A percentile compares a stretch with the other conserved stretches of the same genome.
Conservation (phyloP, 176 grass and related monocot genomes). For the Canna indica region DNA sequence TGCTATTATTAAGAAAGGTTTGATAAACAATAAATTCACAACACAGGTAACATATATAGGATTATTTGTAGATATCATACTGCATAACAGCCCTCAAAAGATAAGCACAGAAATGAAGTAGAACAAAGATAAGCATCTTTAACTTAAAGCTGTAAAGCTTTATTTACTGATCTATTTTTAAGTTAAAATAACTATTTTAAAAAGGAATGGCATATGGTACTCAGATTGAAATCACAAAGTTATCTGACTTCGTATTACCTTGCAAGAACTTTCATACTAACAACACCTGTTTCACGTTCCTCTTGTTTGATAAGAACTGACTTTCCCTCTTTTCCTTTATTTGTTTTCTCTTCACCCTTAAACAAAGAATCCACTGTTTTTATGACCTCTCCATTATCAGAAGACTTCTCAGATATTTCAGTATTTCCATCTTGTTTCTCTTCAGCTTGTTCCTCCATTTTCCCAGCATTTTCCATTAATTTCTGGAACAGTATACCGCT, state of each 20-base stretch:
- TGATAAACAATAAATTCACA: too few species aligned
- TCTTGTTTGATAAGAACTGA: constrained; percentile 96
- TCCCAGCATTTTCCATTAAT: constrained; percentile 99
- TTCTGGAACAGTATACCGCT: constrained; percentile 78
- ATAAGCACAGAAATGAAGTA: not conserved
- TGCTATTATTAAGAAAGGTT: too few species aligned
- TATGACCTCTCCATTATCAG: constrained; percentile 38
- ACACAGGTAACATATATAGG: too few species aligned
- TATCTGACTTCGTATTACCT: constrained; percentile 34
- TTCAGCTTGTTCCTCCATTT: constrained; percentile 96
- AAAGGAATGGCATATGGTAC: not conserved
- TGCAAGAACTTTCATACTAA: constrained; percentile 78
- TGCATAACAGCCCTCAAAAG: not conserved
- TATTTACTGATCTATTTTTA: not conserved
- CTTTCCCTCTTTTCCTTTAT: constrained; percentile 68
- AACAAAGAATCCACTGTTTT: constrained; percentile 27
- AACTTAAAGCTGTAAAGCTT: not conserved
- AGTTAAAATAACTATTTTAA: not conserved
- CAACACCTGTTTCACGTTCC: constrained; percentile 95
- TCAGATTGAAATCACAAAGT: not conserved
- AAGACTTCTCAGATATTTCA: constrained; percentile 31
- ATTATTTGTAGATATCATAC: too few species aligned
- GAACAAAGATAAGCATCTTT: not conserved
- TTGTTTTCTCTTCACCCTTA: constrained; percentile 40
- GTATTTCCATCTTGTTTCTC: constrained; percentile 47